Conservation (phyloP, 768 basidiomycete species). For the Termitomyces sp. region DNA sequence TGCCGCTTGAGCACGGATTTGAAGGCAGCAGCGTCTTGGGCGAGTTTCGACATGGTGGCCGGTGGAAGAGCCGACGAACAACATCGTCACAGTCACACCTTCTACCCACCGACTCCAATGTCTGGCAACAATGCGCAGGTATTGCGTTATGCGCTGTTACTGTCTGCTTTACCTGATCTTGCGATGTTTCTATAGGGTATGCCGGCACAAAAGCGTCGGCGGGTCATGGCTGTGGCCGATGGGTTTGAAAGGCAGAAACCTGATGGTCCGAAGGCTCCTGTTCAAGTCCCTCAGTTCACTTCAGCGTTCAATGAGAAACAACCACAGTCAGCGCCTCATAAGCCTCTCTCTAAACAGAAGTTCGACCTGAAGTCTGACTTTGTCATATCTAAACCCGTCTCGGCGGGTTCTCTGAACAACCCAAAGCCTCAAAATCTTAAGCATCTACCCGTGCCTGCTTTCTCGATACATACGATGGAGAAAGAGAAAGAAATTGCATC, state of each 20-base stretch:
- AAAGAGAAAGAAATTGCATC: not conserved
- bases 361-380: constrained; percentile 1
- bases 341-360: constrained; percentile 4
- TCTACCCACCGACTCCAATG: constrained; percentile 6
- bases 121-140: constrained; percentile 8
- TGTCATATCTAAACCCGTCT: constrained; percentile 1
- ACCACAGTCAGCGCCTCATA: not conserved
- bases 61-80: constrained; percentile 1
- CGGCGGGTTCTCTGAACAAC: constrained; percentile 1
- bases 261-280: constrained; percentile 5
- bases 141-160: not conserved
- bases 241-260: constrained; percentile 14
- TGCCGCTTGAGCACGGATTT: constrained; percentile 61
- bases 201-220: constrained; percentile 15
- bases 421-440: constrained; percentile 10
- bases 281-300: constrained; percentile 13
- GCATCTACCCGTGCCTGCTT: constrained; percentile 11
- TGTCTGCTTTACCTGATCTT: not conserved
- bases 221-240: constrained; percentile 14
- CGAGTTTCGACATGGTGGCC: constrained; percentile 59
- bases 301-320: constrained; percentile 12
- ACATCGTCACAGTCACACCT: constrained; percentile 16
- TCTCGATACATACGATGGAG: not conserved
- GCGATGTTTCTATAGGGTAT: constrained; percentile 3
- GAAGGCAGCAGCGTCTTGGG: constrained; percentile 70